Evolutionary conservation across 495 filamentous ascomycete species (phyloP).

Genomic region (Aspergillus mulundensis): DNA sequence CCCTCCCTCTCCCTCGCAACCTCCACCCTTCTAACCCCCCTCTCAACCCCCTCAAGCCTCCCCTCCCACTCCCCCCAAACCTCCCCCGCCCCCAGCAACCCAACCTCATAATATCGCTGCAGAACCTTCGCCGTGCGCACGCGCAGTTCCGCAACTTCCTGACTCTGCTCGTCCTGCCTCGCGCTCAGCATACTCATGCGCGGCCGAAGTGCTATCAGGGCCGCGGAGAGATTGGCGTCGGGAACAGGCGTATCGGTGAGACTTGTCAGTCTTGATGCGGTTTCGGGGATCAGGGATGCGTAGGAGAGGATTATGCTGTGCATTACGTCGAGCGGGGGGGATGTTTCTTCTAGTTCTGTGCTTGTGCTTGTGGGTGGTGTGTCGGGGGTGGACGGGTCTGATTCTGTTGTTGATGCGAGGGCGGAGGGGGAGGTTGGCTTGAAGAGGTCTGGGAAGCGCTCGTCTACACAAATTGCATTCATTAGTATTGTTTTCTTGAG

Average conservation of each 20-base stretch:
- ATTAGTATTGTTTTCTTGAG: not conserved
- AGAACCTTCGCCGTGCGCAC: slow-evolving; percentile 68
- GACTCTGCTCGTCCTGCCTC: slow-evolving; percentile 67
- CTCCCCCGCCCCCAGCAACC: slow-evolving; percentile 63
- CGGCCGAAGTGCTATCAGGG: slow-evolving; percentile 65
- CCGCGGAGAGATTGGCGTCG: slow-evolving; percentile 59
- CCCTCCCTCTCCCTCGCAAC: slow-evolving; percentile 38
- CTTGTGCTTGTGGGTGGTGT: no score
- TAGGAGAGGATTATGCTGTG: slow-evolving; percentile 70
- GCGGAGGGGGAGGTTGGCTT: slow-evolving; percentile 22
- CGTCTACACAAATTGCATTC: slow-evolving; percentile 39
- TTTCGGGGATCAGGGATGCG: slow-evolving; percentile 68
- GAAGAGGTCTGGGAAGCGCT: slow-evolving; percentile 57
- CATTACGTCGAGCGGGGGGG: slow-evolving; percentile 12
- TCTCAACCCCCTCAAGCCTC: slow-evolving; percentile 63
- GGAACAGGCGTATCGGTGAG: slow-evolving; percentile 75
- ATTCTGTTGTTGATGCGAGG: not conserved
- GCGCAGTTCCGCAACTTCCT: slow-evolving; percentile 65
- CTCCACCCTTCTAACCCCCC: slow-evolving; percentile 57
- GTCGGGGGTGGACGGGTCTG: no score
- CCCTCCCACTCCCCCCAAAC: slow-evolving; percentile 73
- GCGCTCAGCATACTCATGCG: slow-evolving; percentile 63
- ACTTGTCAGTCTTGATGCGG: slow-evolving; percentile 73
- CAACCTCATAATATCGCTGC: slow-evolving; percentile 74
- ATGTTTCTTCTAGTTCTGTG: no score